Evolutionary conservation across 169 alveolate genomes (phyloP), one percentile per base, ranked within the genome.

Genomic region (Plasmodium gonderi): DNA sequence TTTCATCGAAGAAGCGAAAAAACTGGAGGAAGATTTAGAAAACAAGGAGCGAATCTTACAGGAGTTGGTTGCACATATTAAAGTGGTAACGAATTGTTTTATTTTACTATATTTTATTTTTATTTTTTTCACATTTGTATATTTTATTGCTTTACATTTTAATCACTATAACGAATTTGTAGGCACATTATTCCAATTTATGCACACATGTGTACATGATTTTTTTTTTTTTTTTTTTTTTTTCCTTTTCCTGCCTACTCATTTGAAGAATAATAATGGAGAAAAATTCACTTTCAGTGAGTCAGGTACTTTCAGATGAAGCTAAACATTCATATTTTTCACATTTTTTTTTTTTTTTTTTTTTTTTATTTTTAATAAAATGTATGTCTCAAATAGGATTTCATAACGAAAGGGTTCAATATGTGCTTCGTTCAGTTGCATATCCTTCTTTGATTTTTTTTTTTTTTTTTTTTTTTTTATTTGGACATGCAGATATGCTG

Each of bases 21-120:
- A 85, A 77, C 8, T 85, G 64, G 92, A 85, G 17, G 92, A 85
- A 60, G 92, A 85, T 74, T 54, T 85, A 7, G 92, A 85, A 20
- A 85, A 85, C 65, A 85, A 75, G 79, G 92, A 85, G 47, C 26
- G 92, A 54, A 85, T 85, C 64, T 74, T 85, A 42, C 64, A 74
- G 49, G 92, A 85, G 33, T 49, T 85, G 45, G 77, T 81, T 2
- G 79, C 92, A 20, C 92, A 85, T 26, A 74, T 85, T 36, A 85
- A 64, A 26, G 87, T 65, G 75, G 92, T 82, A 69, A 33, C 45
- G 12, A 38, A n/a, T 69, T 8, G 1, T 17, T 38, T 79, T n/a
- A n/a, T n/a, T n/a, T n/a, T n/a, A n/a, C n/a, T n/a, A n/a, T n/a
- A n/a, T n/a, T n/a, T n/a, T n/a, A n/a, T n/a, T n/a, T n/a, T n/a